Evolutionary conservation across 192 early-diverging fungal species (phyloP).

Genomic region (Spizellomyces sp.): DNA sequence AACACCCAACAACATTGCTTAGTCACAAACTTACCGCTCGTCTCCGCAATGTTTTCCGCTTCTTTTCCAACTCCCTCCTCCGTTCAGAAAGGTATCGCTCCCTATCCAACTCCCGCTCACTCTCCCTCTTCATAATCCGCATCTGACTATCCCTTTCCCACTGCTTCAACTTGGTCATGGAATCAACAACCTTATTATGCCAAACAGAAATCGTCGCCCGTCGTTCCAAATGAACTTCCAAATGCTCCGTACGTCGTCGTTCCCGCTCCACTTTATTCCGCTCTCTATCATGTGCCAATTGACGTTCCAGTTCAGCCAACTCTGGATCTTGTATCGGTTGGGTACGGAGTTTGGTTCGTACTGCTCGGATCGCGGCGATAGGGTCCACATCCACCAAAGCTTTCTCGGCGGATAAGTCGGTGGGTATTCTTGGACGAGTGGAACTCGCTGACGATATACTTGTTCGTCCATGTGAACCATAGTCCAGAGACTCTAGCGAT

Average conservation of each 20-base stretch:
- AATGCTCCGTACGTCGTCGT: neutral
- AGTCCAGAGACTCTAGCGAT: too few species aligned
- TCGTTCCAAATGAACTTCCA: conserved; percentile 4
- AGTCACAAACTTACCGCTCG: conserved; percentile 5
- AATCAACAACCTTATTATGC: conserved; percentile 13
- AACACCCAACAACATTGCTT: neutral
- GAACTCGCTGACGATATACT: too few species aligned
- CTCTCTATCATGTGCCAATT: conserved; percentile 25
- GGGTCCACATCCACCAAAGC: conserved; percentile 22
- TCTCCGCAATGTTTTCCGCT: neutral
- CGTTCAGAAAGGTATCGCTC: conserved; percentile 2
- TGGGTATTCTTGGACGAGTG: too few species aligned
- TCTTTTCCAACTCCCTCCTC: conserved; percentile 13
- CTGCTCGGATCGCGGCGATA: conserved; percentile 27
- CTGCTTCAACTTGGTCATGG: conserved; percentile 22
- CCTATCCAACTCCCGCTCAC: conserved; percentile 18
- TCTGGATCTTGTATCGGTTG: conserved; percentile 12
- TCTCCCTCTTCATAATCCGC: conserved; percentile 21
- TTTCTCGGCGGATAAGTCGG: conserved; percentile 8
- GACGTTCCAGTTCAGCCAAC: conserved; percentile 15
- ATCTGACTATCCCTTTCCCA: conserved; percentile 27
- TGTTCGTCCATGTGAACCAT: too few species aligned
- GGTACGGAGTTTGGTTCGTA: conserved; percentile 20
- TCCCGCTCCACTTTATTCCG: conserved; percentile 20
- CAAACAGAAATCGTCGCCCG: conserved; percentile 8